These are phyloP conservation scores for Aspergillus ochraceus DNA, from an alignment of 2,329 filamentous ascomycete species.

Conservation along the genomic window DNA sequence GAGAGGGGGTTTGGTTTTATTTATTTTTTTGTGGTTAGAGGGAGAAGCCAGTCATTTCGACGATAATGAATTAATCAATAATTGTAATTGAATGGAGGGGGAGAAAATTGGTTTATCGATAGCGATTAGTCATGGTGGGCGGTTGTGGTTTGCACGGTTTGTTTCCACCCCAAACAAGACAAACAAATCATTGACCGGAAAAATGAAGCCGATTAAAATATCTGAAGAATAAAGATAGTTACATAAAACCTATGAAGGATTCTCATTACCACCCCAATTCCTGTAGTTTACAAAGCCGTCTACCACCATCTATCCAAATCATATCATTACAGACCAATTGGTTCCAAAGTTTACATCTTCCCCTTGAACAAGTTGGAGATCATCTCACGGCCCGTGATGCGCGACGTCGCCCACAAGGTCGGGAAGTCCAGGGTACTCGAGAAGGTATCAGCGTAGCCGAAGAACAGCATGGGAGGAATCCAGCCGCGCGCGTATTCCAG, in stretches of 20 bases:
- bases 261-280: not conserved
- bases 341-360: conserved; percentile 61
- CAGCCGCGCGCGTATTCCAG: conserved; percentile 60
- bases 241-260: not conserved
- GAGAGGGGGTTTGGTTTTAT: not conserved
- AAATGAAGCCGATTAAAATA: not conserved
- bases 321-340: not conserved
- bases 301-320: not conserved
- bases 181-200: not conserved
- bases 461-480: conserved; percentile 91
- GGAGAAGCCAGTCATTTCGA: not conserved
- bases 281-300: conserved; percentile 1
- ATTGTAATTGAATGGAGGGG: not conserved
- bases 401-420: conserved; percentile 79
- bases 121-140: conserved; percentile 16
- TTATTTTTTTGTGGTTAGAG: conserved; percentile 8
- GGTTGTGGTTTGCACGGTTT: conserved; percentile 15
- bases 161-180: not conserved
- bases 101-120: conserved; percentile 14
- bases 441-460: conserved; percentile 80
- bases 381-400: conserved; percentile 75
- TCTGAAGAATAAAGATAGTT: too few species aligned
- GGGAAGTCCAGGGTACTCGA: conserved; percentile 79
- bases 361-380: conserved; percentile 66
- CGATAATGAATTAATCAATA: not conserved